Base-by-base conservation (phyloP, 768 basidiomycete genomes). In the Lepiota venenata region DNA sequence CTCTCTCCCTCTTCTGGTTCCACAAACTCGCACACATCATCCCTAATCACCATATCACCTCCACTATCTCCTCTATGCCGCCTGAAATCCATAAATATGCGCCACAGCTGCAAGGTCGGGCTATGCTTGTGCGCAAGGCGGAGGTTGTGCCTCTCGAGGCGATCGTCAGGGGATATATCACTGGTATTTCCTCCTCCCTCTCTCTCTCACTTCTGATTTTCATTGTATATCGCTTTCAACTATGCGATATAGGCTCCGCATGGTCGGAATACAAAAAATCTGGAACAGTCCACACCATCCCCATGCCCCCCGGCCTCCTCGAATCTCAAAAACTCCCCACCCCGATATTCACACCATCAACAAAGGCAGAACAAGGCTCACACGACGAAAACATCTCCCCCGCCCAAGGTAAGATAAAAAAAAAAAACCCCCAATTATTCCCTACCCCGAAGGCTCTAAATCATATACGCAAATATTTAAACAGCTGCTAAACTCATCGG, bases 321-420 rank as follows among this genome's bases (percentile, higher is more conserved):
- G 95, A 99, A 74, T 91, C 89, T 0, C 80, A 91, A 60, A 85
- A 88, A 64, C 73, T 99, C 18, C 81, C 86, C 0, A 73, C 85
- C 56, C 91, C 95, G 1, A 71, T 98, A 25, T 95, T 99, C 68
- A 99, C 97, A 0, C 97, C 97, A 0, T 96, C 93, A 0, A 98
- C 97, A 5, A 98, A 99, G 67, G 97, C 96, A 1, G 93, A 93
- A 52, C 85, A 88, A 63, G 97, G 97, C 1, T 77, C 80, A 41
- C 95, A 99, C 64, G 97, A 99, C 67, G 95, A 98, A 69, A 99
- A 99, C 66, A 93, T 96, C 57, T 88, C 90, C 47, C 90, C 91
- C 4, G 83, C 87, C 55, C 75, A 81, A 79, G 87, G 91, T 87
- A 42, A 25, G n/a, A 25, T 25, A 25, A 25, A 25, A 25, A 25